Evolutionary conservation across 192 early-diverging fungal species (phyloP), one percentile per base, ranked within the genome.

Genomic region (Chytriomyces confervae): DNA sequence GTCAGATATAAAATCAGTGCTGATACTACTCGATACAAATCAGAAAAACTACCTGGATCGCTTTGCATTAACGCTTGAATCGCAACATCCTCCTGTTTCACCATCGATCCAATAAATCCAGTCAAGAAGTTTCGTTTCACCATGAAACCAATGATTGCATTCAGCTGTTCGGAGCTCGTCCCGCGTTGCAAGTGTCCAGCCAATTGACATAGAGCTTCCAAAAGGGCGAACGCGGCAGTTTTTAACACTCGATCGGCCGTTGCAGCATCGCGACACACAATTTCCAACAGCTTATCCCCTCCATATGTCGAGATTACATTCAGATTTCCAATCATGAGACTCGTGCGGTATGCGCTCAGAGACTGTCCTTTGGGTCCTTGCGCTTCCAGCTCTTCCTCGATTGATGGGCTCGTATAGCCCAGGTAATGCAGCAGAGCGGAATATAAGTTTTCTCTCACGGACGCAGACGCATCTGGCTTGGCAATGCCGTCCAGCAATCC

Each of bases 211-310:
- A 98, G 79, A 0, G 91, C 89, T 57, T 93, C 91, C 48, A 98
- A 83, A 5, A 92, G 80, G 7, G 88, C 89, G 69, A 96, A 95
- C 0, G 97, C 93, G 6, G 94, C 90, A 6, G 94, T 94, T 66
- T 94, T 93, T 90, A 93, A 95, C 4, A 93, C 89, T 50, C 90
- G 91, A 43, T 89, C 86, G 6, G 91, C 93, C 73, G 95, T 93
- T 2, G 92, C 89, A 0, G 95, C 97, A 84, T 98, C 97, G 5
- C 88, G 84, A 68, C 92, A 91, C 7, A 94, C 80, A 0, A 89
- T 73, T 67, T 94, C 92, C 29, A 96, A 83, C 63, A 97, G 81
- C 13, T 88, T 84, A 47, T 95, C 94, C 10, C 93, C 62, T 29
- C 62, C 92, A 47, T 84, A 77, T 8, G 24, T 49, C n/a, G 61